phyloP scores from a whole-genome alignment of 169 alveolate genomes.

The Plasmodium billcollinsi region DNA sequence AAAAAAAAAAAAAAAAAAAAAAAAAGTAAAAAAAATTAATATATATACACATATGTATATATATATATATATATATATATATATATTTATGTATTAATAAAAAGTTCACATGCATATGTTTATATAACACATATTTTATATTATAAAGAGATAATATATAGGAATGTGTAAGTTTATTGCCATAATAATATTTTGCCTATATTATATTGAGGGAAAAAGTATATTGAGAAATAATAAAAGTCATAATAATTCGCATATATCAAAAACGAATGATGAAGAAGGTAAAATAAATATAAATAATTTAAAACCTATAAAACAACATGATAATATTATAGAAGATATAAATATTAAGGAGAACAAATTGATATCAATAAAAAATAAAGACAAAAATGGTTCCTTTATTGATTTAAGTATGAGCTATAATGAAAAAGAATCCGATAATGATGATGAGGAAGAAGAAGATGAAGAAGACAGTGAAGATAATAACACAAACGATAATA shows the following conservation, averaged over 20 bases:
- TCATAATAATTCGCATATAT: not conserved
- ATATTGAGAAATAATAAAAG: constrained; percentile 13
- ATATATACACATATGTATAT: too few species aligned
- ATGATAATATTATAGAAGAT: not conserved
- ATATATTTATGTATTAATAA: too few species aligned
- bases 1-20: too few species aligned
- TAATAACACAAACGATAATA: constrained; percentile 1
- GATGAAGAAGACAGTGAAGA: constrained; percentile 20
- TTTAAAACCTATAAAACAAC: constrained; percentile 5
- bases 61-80: too few species aligned
- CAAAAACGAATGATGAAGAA: not conserved
- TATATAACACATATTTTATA: not conserved
- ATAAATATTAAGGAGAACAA: not conserved
- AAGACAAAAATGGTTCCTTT: constrained; percentile 35
- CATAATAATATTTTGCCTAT: constrained; percentile 14
- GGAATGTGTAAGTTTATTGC: not conserved
- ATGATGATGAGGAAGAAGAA: constrained; percentile 38
- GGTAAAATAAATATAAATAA: not conserved
- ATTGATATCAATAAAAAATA: not conserved
- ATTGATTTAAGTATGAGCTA: constrained; percentile 19
- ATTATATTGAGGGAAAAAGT: constrained; percentile 8
- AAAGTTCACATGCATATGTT: not conserved
- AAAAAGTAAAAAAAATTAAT: too few species aligned
- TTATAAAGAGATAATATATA: constrained; percentile 6
- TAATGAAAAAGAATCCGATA: constrained; percentile 15